Conservation (phyloP, 495 filamentous ascomycete genomes). For the Staphylotrichum longicolle region DNA sequence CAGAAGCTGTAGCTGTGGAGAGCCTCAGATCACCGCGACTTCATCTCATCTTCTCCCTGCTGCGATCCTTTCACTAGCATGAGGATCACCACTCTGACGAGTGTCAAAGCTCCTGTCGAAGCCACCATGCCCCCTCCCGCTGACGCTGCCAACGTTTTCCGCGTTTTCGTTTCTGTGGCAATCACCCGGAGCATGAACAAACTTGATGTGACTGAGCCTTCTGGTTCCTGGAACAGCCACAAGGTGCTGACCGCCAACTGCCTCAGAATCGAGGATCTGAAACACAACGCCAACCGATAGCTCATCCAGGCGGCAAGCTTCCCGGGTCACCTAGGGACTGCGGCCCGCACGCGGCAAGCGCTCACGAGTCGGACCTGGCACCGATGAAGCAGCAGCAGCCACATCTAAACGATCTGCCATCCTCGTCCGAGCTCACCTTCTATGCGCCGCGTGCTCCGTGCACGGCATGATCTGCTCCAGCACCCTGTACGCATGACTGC, state of each 20-base stretch:
- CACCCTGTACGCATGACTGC: constrained; percentile 3
- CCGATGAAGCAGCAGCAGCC: constrained; percentile 8
- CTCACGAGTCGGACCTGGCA: background rate
- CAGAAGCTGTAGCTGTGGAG: background rate
- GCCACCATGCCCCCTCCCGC: background rate
- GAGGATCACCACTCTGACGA: constrained; percentile 1
- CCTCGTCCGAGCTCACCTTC: background rate
- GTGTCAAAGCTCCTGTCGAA: background rate
- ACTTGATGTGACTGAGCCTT: background rate
- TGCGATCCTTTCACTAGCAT: background rate
- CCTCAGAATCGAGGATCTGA: constrained; percentile 15
- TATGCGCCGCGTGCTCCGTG: background rate
- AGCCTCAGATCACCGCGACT: background rate
- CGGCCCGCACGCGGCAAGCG: constrained; percentile 4
- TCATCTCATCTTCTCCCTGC: background rate
- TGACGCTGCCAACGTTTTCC: background rate
- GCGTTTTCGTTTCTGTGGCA: background rate
- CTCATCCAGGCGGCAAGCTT: constrained; percentile 1
- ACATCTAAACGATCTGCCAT: background rate
- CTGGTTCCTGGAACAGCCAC: background rate
- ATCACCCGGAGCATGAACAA: constrained; percentile 4
- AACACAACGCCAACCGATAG: constrained; percentile 12
- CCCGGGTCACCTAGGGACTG: background rate
- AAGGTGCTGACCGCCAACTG: background rate
- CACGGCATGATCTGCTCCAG: background rate